Conservation (phyloP, 495 filamentous ascomycete genomes). For the Tirmania nivea region DNA sequence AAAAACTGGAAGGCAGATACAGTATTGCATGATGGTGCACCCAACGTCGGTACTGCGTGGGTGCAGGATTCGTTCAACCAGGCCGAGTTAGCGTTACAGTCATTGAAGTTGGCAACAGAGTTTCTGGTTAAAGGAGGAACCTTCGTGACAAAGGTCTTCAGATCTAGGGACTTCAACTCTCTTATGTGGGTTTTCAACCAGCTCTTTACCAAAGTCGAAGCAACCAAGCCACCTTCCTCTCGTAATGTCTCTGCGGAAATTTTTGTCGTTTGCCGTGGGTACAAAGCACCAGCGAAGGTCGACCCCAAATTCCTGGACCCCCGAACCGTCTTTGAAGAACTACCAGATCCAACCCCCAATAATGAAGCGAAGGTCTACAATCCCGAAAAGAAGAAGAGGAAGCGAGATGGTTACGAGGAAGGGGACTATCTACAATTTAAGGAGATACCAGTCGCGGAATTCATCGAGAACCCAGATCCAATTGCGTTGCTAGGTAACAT, state of each 20-base stretch:
- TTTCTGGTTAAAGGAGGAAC: constrained; percentile 77
- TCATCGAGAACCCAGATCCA: constrained; percentile 84
- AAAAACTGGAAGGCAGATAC: constrained; percentile 96
- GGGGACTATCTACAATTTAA: constrained; percentile 86
- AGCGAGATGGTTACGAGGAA: constrained; percentile 92
- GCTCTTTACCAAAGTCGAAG: constrained; percentile 80
- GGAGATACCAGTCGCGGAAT: constrained; percentile 67
- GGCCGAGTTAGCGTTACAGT: constrained; percentile 79
- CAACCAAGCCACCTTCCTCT: constrained; percentile 89
- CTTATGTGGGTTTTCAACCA: constrained; percentile 97
- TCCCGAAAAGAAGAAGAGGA: constrained; percentile 87
- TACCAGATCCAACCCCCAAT: constrained; percentile 73
- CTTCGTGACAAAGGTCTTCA: constrained; percentile 95
- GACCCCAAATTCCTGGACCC: constrained; percentile 88
- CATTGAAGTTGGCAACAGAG: constrained; percentile 80
- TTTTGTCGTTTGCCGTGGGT: constrained; percentile 89
- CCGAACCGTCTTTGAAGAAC: constrained; percentile 77
- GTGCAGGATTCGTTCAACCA: constrained; percentile 97
- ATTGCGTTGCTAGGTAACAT: constrained; percentile 82
- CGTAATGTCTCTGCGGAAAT: constrained; percentile 94
- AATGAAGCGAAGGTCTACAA: constrained; percentile 97
- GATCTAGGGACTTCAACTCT: constrained; percentile 93
- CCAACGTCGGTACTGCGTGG: constrained; percentile 95
- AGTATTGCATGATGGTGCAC: constrained; percentile 94
- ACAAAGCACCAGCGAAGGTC: constrained; percentile 76